Percentiles rank a stretch among this genome's conserved stretches.
Evolutionary conservation across 805 yeast genomes (phyloP).

Genomic region (Wickerhamomyces ciferrii): DNA sequence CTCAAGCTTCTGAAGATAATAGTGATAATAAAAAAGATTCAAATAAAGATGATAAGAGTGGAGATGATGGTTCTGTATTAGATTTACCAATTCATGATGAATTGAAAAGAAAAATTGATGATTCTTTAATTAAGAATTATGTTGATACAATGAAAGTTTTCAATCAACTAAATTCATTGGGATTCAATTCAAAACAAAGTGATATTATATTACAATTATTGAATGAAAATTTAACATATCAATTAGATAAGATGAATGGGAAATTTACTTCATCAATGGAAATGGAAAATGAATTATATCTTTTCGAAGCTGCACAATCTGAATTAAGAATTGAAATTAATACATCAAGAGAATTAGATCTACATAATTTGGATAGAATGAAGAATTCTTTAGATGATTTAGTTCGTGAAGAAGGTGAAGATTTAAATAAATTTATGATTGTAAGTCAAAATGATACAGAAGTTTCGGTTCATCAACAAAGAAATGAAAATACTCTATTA

Average conservation of each 20-base stretch:
- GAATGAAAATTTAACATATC: slow-evolving; percentile 27
- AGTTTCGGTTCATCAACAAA: slow-evolving; percentile 82
- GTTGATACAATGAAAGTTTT: slow-evolving; percentile 64
- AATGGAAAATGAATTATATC: slow-evolving; percentile 79
- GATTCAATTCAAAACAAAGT: slow-evolving; percentile 59
- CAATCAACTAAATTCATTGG: slow-evolving; percentile 45
- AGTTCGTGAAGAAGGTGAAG: slow-evolving; percentile 70
- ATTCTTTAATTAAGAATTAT: slow-evolving; percentile 6
- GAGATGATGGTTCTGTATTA: neutral
- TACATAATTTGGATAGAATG: slow-evolving; percentile 60
- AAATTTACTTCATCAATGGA: slow-evolving; percentile 46
- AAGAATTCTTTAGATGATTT: slow-evolving; percentile 69
- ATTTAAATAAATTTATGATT: slow-evolving; percentile 56
- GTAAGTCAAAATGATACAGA: slow-evolving; percentile 68
- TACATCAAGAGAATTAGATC: slow-evolving; percentile 62
- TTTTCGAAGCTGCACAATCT: slow-evolving; percentile 89
- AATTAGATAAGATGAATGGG: slow-evolving; percentile 26
- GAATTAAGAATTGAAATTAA: slow-evolving; percentile 79
- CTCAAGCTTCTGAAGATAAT: too few relatives aligned
- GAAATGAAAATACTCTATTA: slow-evolving; percentile 73
- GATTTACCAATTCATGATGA: neutral
- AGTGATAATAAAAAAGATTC: neutral
- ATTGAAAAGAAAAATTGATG: neutral
- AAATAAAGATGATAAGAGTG: neutral
- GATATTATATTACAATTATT: slow-evolving; percentile 46